A percentile compares a stretch with the other conserved stretches of the same genome.
Conservation (phyloP, 257 asterid species). For the Nicotiana tomentosiformis region DNA sequence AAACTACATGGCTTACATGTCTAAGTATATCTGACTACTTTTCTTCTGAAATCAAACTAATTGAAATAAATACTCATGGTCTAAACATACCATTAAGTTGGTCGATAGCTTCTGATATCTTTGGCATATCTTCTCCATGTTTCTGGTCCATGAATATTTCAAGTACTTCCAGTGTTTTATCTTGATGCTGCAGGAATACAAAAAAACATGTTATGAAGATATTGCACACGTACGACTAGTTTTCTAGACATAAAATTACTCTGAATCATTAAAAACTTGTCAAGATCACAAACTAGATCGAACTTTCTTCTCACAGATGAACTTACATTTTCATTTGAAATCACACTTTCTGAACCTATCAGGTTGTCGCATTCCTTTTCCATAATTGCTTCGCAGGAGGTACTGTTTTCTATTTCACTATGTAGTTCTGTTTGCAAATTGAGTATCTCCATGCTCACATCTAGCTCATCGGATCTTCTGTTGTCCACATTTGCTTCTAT, state of each 20-base stretch:
- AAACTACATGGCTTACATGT: not conserved
- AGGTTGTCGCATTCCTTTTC: constrained; percentile 30
- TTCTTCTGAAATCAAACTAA: not conserved
- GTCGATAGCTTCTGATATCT: not conserved
- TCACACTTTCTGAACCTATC: constrained; percentile 13
- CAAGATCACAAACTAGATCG: not conserved
- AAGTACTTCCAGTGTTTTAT: not conserved
- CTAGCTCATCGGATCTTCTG: not conserved
- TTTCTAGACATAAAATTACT: not conserved
- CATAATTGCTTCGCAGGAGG: constrained; percentile 5
- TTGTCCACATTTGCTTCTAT: constrained; percentile 20
- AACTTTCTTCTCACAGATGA: not conserved
- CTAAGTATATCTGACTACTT: not conserved
- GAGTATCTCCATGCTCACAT: constrained; percentile 16
- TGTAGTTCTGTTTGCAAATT: not conserved
- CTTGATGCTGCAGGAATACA: constrained; percentile 36
- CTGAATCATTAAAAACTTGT: not conserved
- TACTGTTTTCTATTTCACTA: constrained; percentile 10
- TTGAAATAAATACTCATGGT: not conserved
- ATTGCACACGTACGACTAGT: not conserved
- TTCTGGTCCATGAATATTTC: constrained; percentile 23
- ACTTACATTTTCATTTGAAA: constrained; percentile 40
- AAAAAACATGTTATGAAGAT: constrained; percentile 10
- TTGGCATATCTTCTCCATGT: constrained; percentile 13
- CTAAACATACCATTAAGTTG: not conserved